phyloP scores from a whole-genome alignment of 2,329 filamentous ascomycete genomes.

The Talaromyces verruculosus region DNA sequence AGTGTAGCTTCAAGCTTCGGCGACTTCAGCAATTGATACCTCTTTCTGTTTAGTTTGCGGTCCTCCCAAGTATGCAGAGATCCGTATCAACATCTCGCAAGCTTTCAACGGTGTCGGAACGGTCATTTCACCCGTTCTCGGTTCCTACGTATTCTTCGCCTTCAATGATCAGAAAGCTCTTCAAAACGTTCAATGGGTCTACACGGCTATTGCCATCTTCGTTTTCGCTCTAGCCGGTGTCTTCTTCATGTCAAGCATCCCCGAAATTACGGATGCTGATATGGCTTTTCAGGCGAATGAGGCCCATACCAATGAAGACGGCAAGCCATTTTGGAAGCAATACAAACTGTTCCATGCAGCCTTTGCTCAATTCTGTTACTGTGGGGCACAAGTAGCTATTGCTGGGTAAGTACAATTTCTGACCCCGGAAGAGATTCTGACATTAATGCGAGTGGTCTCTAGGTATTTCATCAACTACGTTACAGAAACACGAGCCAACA shows the following conservation, averaged over 20 bases:
- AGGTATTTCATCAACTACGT: conserved; percentile 67
- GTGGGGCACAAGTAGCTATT: conserved; percentile 65
- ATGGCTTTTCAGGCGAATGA: conserved; percentile 63
- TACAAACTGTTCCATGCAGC: conserved; percentile 75
- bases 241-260: conserved; percentile 68
- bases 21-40: background rate
- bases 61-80: conserved; percentile 70
- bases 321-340: conserved; percentile 65
- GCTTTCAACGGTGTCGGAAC: conserved; percentile 75
- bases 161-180: conserved; percentile 59
- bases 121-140: conserved; percentile 70
- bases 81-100: conserved; percentile 75
- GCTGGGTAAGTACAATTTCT: conserved; percentile 28
- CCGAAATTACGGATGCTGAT: conserved; percentile 71
- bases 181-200: conserved; percentile 73
- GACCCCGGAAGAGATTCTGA: background rate
- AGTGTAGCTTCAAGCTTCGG: background rate
- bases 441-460: background rate
- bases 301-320: conserved; percentile 55
- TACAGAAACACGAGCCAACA: conserved; percentile 58
- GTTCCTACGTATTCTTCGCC: conserved; percentile 71
- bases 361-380: conserved; percentile 76
- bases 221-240: conserved; percentile 65
- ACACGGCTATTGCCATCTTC: conserved; percentile 74
- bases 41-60: conserved; percentile 66